Percentiles rank a stretch among this genome's conserved stretches.
phyloP scores from a whole-genome alignment of 192 early-diverging fungal species.

The Piromyces finnis region DNA sequence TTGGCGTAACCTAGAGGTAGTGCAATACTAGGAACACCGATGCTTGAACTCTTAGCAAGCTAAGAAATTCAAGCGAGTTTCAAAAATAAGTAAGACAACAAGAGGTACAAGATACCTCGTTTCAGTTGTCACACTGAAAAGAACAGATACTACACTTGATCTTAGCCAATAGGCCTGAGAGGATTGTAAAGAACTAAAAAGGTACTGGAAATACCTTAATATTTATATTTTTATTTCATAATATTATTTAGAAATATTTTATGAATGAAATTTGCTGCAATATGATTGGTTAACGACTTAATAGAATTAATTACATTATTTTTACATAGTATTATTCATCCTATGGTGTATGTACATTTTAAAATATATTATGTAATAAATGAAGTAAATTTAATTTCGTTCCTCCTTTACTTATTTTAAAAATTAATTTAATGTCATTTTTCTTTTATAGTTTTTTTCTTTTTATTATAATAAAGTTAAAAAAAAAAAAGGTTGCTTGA shows the following conservation, averaged over 20 bases:
- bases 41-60: background rate
- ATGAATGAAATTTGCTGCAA: background rate
- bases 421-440: no score
- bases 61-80: background rate
- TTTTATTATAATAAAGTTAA: no score
- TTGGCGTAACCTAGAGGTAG: background rate
- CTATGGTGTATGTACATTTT: background rate
- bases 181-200: background rate
- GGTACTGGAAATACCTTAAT: background rate
- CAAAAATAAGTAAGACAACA: background rate
- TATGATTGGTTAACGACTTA: background rate
- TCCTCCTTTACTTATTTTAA: no score
- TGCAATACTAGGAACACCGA: background rate
- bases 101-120: background rate
- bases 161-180: background rate
- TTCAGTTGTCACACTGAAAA: background rate
- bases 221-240: background rate
- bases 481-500: no score
- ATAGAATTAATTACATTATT: background rate
- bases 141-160: background rate
- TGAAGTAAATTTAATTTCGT: no score
- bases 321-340: background rate
- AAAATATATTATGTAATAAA: no score
- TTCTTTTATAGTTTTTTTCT: no score
- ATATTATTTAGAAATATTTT: background rate